These are phyloP conservation scores for Aquanectria penicillioides DNA, from an alignment of 2,329 filamentous ascomycete species.

Conservation along the genomic window DNA sequence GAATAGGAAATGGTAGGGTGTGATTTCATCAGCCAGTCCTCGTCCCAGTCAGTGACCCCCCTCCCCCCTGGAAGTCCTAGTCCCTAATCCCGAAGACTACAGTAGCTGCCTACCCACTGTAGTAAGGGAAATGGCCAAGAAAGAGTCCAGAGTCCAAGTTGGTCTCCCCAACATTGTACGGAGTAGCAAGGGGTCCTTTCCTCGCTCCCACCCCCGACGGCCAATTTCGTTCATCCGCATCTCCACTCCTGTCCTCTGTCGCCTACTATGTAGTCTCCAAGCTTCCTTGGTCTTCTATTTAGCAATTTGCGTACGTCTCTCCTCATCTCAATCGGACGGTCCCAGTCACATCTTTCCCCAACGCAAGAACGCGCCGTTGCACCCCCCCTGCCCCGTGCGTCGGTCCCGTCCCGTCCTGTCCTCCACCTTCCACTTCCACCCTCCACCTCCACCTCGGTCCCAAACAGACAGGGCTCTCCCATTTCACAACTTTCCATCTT, in stretches of 20 bases:
- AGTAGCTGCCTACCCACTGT: neutral
- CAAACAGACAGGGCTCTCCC: neutral
- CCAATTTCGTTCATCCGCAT: constrained; percentile 39
- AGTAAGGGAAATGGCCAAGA: no score
- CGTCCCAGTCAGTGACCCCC: no score
- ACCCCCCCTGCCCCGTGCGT: constrained; percentile 6
- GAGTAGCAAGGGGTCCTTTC: constrained; percentile 31
- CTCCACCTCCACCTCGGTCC: constrained; percentile 13
- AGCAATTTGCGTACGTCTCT: constrained; percentile 6
- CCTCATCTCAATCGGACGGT: constrained; percentile 9
- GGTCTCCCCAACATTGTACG: constrained; percentile 36
- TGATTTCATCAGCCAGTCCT: neutral
- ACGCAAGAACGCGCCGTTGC: constrained; percentile 9
- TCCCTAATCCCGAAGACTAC: no score
- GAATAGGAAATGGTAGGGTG: neutral
- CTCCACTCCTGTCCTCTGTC: constrained; percentile 30
- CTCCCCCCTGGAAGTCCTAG: no score
- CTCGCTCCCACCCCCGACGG: constrained; percentile 32
- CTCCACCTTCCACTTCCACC: constrained; percentile 22
- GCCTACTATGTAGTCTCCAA: constrained; percentile 4
- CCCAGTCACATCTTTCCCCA: constrained; percentile 10
- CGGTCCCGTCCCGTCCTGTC: constrained; percentile 1
- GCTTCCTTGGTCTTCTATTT: constrained; percentile 27
- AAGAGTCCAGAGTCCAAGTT: constrained; percentile 11
- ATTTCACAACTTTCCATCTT: constrained; percentile 20